These are phyloP conservation scores for Leccinum fallax DNA, from an alignment of 1,284 basidiomycete genomes.

Conservation along the genomic window DNA sequence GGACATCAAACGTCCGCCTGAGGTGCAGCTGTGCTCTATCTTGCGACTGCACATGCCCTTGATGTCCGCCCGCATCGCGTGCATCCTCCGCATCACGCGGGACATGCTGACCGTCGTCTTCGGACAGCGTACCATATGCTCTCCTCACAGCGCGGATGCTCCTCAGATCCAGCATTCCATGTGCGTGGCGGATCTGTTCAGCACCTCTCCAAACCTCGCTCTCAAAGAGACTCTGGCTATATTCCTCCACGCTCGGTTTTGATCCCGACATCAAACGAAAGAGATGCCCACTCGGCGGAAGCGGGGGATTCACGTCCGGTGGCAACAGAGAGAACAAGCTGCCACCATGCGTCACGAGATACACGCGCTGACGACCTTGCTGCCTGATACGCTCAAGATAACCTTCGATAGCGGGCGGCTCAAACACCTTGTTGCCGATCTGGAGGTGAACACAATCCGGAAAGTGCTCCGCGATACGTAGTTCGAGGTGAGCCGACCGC, in stretches of 20 bases:
- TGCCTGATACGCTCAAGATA: constrained; percentile 73
- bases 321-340: constrained; percentile 65
- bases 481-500: constrained; percentile 63
- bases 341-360: constrained; percentile 75
- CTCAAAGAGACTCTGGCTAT: constrained; percentile 44
- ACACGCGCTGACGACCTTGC: constrained; percentile 61
- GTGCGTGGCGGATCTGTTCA: constrained; percentile 66
- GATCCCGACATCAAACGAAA: constrained; percentile 30
- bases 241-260: constrained; percentile 26
- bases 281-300: constrained; percentile 57
- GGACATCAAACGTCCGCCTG: constrained; percentile 76
- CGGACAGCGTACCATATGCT: constrained; percentile 45
- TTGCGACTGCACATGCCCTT: constrained; percentile 43
- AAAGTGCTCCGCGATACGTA: constrained; percentile 69
- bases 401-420: constrained; percentile 80
- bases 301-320: constrained; percentile 64
- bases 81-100: constrained; percentile 52
- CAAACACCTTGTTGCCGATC: constrained; percentile 56
- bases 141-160: constrained; percentile 65
- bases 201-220: constrained; percentile 64
- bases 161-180: constrained; percentile 69
- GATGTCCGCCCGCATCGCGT: constrained; percentile 70
- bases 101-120: constrained; percentile 27
- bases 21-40: constrained; percentile 57
- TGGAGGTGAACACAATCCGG: constrained; percentile 56